Evolutionary conservation across 1,139 yeast genomes (phyloP).

Genomic region (Lodderomyces pseudojiufengensis): DNA sequence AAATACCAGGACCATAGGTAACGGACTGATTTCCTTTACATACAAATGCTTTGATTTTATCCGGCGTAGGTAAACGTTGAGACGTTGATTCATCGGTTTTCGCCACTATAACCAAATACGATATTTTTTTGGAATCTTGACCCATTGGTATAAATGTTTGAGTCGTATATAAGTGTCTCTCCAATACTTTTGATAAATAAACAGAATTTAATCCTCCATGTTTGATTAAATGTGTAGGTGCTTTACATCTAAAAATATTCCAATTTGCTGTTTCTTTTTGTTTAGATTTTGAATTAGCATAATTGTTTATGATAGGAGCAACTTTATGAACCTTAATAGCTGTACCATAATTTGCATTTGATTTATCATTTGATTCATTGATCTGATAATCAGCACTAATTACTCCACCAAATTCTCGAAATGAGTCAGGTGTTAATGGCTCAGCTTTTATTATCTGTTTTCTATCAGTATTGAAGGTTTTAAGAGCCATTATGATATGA

Average conservation of each 20-base stretch:
- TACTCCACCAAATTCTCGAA: conserved; percentile 44
- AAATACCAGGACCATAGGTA: conserved; percentile 70
- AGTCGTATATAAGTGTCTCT: conserved; percentile 86
- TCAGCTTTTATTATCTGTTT: conserved; percentile 28
- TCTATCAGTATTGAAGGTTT: conserved; percentile 32
- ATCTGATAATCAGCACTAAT: conserved; percentile 46
- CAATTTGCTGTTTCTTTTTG: conserved; percentile 57
- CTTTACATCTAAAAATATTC: conserved; percentile 80
- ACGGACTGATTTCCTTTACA: conserved; percentile 85
- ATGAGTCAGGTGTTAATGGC: conserved; percentile 40
- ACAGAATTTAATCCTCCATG: conserved; percentile 18
- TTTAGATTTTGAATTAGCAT: conserved; percentile 43
- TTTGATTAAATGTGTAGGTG: conserved; percentile 59
- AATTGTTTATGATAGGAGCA: conserved; percentile 60
- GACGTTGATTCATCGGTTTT: conserved; percentile 40
- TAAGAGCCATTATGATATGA: conserved; percentile 40
- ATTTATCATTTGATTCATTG: conserved; percentile 20
- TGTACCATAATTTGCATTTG: conserved; percentile 88
- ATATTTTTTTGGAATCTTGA: conserved; percentile 40
- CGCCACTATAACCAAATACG: conserved; percentile 83
- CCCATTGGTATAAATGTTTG: conserved; percentile 94
- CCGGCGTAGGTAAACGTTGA: conserved; percentile 55
- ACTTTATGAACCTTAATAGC: conserved; percentile 76
- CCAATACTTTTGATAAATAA: conserved; percentile 69
- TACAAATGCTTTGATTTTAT: conserved; percentile 59